Base-by-base conservation (phyloP, 257 asterid genomes). In the Solanum arcanum region DNA sequence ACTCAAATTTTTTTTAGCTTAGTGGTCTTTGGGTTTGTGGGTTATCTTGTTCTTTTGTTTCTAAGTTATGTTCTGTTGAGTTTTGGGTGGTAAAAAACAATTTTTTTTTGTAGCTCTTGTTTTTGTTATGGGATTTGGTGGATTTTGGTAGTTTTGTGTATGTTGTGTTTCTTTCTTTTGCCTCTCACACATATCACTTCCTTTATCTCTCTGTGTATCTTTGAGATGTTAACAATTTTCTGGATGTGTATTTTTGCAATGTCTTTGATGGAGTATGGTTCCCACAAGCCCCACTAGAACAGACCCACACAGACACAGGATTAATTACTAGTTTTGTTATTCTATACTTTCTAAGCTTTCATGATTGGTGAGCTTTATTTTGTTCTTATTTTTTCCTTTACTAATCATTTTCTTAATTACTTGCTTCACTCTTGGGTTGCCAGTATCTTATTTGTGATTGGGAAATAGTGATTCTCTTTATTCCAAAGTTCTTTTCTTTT, bases 371-470 rank as follows among this genome's bases (percentile, higher is more conserved):
- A 81, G 16, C 56, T 83, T 88, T 89, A 31, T 88, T 60, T 76
- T 84, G 23, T 86, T 62, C 27, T 42, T 35, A 18, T 2, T 35
- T 39, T 39, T 18, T 31, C 16, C 47, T 31, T 13, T 41, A 52
- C 80, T 90, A 74, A 85, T 74, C 62, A 80, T 90, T 37, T 56
- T 87, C 74, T 84, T 39, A 86, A 69, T 75, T 90, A 39, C 83
- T 87, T 92, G 85, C 69, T 90, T 88, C 82, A 44, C 89, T 75
- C 86, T 88, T 91, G 80, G 88, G 88, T 84, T 91, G 88, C 84
- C 83, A 44, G 92, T 90, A 83, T 92, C 91, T 88, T 89, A 87
- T 87, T 83, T 86, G 90, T 88, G 91, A 91, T 91, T 92, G 62
- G 93, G 90, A 88, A 84, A 49, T 86, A 84, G 70, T 86, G 93